Base-by-base conservation (phyloP, 768 basidiomycete genomes). In the Amanita inopinata region DNA sequence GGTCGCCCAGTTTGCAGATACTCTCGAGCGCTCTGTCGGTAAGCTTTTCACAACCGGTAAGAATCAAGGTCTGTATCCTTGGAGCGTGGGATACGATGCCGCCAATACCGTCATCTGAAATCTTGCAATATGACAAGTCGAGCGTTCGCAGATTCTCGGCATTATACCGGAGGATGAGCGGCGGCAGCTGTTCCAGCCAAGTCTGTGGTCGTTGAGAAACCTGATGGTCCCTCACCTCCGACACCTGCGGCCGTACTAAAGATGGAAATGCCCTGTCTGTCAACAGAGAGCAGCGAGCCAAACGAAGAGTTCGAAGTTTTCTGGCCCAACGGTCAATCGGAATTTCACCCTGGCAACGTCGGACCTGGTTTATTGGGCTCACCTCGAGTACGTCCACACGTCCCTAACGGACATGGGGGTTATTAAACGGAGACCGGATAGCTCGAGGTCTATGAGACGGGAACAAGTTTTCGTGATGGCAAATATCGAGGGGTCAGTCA, bases 241-340 rank as follows among this genome's bases (percentile, higher is more conserved):
- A n/a, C n/a, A n/a, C n/a, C n/a, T n/a, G n/a, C n/a, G n/a, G n/a
- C n/a, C n/a, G 75, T 70, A 15, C 54, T 49, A 14, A 49, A 49
- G 72, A 70, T 8, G 89, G 89, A 58, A 93, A 86, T 1, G 78
- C 78, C 51, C 72, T 78, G 65, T 93, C 88, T 19, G 84, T 84
- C 51, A 96, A 62, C 10, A 77, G 65, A 19, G 71, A 59, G 58
- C 90, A 96, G 40, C 84, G 81, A 28, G 84, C 80, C 35, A 98
- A 62, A 50, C 83, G 78, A 47, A 96, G 57, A 34, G 72, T 76
- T 5, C 86, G 71, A 40, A 97, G 66, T 55, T 78, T 84, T 49
- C 85, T 76, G 53, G n/a, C n/a, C n/a, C n/a, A n/a, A n/a, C n/a
- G n/a, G n/a, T n/a, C n/a, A n/a, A n/a, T 33, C 33, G 25, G 23